Percentiles rank a stretch among this genome's conserved stretches.
phyloP scores from a whole-genome alignment of 1,284 basidiomycete species.

The Ceratorhiza oryzae-sativae region DNA sequence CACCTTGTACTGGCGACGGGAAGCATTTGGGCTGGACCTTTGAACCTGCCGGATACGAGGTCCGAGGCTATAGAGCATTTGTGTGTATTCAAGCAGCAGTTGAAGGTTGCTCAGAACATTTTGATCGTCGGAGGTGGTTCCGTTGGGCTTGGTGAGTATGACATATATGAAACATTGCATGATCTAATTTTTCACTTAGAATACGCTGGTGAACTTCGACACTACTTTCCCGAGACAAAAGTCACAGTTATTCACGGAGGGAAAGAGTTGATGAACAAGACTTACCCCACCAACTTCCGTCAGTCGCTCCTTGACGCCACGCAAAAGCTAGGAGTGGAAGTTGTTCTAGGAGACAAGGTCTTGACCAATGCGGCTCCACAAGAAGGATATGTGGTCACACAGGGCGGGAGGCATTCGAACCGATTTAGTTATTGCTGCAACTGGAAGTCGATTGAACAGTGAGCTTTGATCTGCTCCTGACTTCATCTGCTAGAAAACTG shows the following conservation, averaged over 20 bases:
- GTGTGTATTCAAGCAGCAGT: slow-evolving; percentile 55
- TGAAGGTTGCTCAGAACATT: slow-evolving; percentile 59
- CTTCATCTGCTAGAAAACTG: neutral
- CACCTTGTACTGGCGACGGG: slow-evolving; percentile 66
- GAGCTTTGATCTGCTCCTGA: neutral
- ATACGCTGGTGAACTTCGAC: slow-evolving; percentile 65
- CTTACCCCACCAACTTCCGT: slow-evolving; percentile 65
- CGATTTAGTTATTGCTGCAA: slow-evolving; percentile 60
- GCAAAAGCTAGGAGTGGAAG: slow-evolving; percentile 55
- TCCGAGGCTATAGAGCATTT: slow-evolving; percentile 55
- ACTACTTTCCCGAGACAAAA: slow-evolving; percentile 62
- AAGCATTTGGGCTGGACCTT: slow-evolving; percentile 59
- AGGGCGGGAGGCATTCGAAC: slow-evolving; percentile 61
- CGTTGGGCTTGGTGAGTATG: slow-evolving; percentile 62
- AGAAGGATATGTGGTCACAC: slow-evolving; percentile 54
- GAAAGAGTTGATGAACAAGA: slow-evolving; percentile 60
- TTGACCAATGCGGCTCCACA: slow-evolving; percentile 49
- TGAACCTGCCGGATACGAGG: slow-evolving; percentile 55
- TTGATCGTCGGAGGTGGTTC: slow-evolving; percentile 69
- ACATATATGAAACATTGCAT: neutral
- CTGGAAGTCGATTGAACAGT: slow-evolving; percentile 18
- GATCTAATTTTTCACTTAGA: slow-evolving; percentile 48
- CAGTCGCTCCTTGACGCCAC: slow-evolving; percentile 56
- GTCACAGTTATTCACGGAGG: slow-evolving; percentile 69
- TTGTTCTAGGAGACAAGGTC: slow-evolving; percentile 64